Conservation (phyloP, 2,329 filamentous ascomycete species). For the Neofusicoccum laricinum region DNA sequence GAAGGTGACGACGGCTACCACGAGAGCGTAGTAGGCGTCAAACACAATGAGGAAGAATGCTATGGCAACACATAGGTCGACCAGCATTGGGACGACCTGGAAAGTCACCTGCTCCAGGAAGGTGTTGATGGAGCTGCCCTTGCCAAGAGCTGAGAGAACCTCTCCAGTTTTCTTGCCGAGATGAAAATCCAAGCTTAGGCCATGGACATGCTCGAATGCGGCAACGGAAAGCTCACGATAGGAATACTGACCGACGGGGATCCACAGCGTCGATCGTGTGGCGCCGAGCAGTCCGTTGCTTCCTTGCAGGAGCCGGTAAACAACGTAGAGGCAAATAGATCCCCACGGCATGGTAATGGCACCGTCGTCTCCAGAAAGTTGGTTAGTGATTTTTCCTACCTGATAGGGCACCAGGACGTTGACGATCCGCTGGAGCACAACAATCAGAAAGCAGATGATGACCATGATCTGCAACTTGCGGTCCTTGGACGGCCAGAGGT, state of each 20-base stretch:
- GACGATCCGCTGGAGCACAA: slow-evolving; percentile 76
- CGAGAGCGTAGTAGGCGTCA: slow-evolving; percentile 85
- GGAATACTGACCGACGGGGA: slow-evolving; percentile 94
- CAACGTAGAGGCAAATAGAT: slow-evolving; percentile 71
- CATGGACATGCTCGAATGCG: slow-evolving; percentile 95
- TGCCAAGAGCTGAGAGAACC: slow-evolving; percentile 91
- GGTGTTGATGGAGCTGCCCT: slow-evolving; percentile 91
- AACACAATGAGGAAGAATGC: slow-evolving; percentile 75
- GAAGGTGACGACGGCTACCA: slow-evolving; percentile 87
- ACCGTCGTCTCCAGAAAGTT: slow-evolving; percentile 58
- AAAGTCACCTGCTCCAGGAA: slow-evolving; percentile 97
- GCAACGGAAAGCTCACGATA: slow-evolving; percentile 92
- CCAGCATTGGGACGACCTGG: slow-evolving; percentile 89
- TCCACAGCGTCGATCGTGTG: slow-evolving; percentile 81
- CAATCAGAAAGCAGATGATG: slow-evolving; percentile 74
- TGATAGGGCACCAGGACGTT: slow-evolving; percentile 84
- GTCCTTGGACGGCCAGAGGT: slow-evolving; percentile 89
- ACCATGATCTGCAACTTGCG: slow-evolving; percentile 73
- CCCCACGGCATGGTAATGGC: slow-evolving; percentile 63
- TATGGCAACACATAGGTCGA: slow-evolving; percentile 84
- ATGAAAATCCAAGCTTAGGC: slow-evolving; percentile 92
- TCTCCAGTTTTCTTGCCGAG: slow-evolving; percentile 95
- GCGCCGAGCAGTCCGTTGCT: slow-evolving; percentile 84
- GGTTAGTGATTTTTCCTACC: slow-evolving; percentile 74
- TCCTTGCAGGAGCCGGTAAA: slow-evolving; percentile 80